These are phyloP conservation scores for Phialophora verrucosa DNA, from an alignment of 2,329 filamentous ascomycete genomes.

Conservation along the genomic window DNA sequence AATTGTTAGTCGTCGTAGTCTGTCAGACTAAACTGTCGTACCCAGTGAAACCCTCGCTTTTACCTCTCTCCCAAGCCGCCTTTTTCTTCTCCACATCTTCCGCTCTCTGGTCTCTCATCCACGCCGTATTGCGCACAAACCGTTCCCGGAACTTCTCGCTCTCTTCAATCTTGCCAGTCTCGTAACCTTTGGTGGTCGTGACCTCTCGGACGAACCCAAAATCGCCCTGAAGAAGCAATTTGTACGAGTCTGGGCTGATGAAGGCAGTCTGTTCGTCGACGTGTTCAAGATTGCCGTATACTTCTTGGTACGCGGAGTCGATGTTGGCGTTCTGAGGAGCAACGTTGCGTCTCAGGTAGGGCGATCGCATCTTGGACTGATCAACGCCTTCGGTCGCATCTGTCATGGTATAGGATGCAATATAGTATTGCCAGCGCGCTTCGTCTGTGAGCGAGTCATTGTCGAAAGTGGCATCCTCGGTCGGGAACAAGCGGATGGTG, in stretches of 20 bases:
- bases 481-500: constrained; percentile 81
- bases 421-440: constrained; percentile 88
- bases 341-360: constrained; percentile 73
- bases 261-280: constrained; percentile 72
- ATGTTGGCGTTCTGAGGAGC: constrained; percentile 67
- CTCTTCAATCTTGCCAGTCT: constrained; percentile 49
- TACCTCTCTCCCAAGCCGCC: constrained; percentile 37
- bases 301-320: constrained; percentile 66
- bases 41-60: constrained; percentile 35
- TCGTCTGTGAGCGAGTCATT: constrained; percentile 69
- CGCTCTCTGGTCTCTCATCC: constrained; percentile 57
- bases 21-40: not conserved
- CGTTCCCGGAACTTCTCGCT: constrained; percentile 57
- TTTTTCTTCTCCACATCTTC: constrained; percentile 52
- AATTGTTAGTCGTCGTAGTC: not conserved
- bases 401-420: constrained; percentile 85
- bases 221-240: constrained; percentile 72
- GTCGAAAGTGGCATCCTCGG: constrained; percentile 80
- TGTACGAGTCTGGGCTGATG: constrained; percentile 78
- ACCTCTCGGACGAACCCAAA: constrained; percentile 62
- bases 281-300: constrained; percentile 60
- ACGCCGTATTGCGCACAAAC: constrained; percentile 59
- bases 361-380: constrained; percentile 68
- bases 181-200: constrained; percentile 41
- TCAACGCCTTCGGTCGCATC: constrained; percentile 84